Base-by-base conservation (phyloP, 768 basidiomycete genomes). In the Phallus indusiatus region DNA sequence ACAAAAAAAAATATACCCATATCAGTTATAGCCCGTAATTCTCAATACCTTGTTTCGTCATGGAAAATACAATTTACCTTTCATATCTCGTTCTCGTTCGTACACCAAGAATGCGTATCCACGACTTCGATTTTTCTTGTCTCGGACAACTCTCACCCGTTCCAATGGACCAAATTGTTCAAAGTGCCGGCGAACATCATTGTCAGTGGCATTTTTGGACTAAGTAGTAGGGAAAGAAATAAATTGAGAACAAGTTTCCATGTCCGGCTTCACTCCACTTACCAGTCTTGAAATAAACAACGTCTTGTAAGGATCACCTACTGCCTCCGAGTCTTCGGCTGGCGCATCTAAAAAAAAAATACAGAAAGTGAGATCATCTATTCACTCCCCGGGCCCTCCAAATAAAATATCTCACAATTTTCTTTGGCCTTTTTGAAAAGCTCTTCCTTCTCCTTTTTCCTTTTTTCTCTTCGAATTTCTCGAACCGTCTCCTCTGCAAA, bases 51-150 rank as follows among this genome's bases (percentile, higher is more conserved):
- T 42, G 42, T 42, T 42, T 12, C n/a, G 42, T 42, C n/a, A 42
- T 42, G 42, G 9, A 42, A 42, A 42, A 3, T 42, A 42, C 42
- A 42, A 42, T 63, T 69, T 70, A 94, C 94, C 94, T 82, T 98
- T 98, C 96, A 99, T 99, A 70, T 99, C 96, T 60, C 94, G 84
- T 74, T 98, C 96, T 33, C 96, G 84, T 70, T 99, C 96, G 64
- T 92, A 99, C 17, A 99, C 94, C 63, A 99, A 80, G 73, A 99
- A 99, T 20, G 95, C 95, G 70, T 97, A 98, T 14, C 94, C 93
- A 63, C 88, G 78, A 67, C 88, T 83, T 60, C 91, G 88, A 53
- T 80, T 82, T 68, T 94, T 94, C 71, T 88, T 84, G 78, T 96
- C 91, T 35, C 87, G 83, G 11, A 97, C 94, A 56, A 99, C 90